Evolutionary conservation across 2,329 filamentous ascomycete species (phyloP).

Genomic region (Capronia coronata): DNA sequence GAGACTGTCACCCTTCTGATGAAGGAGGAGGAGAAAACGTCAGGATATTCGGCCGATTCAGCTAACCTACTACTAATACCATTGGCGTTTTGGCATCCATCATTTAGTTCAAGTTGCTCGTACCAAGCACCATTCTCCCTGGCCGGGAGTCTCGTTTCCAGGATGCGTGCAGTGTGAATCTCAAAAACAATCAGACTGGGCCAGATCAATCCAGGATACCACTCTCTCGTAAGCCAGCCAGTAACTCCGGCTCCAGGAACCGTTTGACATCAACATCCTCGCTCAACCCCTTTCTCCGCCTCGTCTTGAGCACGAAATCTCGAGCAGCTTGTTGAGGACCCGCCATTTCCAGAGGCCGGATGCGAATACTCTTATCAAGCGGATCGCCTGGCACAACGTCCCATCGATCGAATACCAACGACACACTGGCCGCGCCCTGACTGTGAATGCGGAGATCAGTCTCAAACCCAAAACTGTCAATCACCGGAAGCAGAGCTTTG

Average conservation of each 20-base stretch:
- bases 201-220: conserved; percentile 61
- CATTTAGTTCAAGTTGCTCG: too few relatives aligned
- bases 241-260: conserved; percentile 91
- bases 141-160: too few relatives aligned
- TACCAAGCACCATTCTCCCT: too few relatives aligned
- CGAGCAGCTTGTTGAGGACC: conserved; percentile 80
- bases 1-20: too few relatives aligned
- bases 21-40: too few relatives aligned
- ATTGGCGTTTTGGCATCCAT: too few relatives aligned
- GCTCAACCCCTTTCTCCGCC: conserved; percentile 83
- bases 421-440: conserved; percentile 83
- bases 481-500: conserved; percentile 84
- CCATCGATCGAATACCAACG: conserved; percentile 92
- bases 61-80: too few relatives aligned
- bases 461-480: conserved; percentile 97
- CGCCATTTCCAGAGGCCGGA: conserved; percentile 80
- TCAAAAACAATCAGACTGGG: background rate
- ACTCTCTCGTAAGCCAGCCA: conserved; percentile 78
- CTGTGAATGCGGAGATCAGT: conserved; percentile 95
- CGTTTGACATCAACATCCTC: conserved; percentile 95
- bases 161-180: too few relatives aligned
- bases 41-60: too few relatives aligned
- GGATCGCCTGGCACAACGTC: conserved; percentile 93
- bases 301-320: conserved; percentile 95
- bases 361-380: conserved; percentile 75